phyloP scores from a whole-genome alignment of 257 asterid species.

The Lantana camara region DNA sequence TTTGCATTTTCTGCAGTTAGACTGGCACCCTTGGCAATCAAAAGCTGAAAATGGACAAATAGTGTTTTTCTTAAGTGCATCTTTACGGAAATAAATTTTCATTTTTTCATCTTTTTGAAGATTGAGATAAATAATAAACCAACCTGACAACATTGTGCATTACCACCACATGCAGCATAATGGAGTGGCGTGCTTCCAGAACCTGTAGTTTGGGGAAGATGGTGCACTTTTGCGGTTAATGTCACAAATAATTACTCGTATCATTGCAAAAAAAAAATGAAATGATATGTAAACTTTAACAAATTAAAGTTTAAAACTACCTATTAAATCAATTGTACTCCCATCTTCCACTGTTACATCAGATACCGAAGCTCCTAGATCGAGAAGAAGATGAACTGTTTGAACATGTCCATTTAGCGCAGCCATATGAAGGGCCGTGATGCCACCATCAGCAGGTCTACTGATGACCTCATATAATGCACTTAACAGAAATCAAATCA shows the following conservation, averaged over 20 bases:
- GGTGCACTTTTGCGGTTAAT: too few relatives aligned
- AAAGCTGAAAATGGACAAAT: constrained; percentile 54
- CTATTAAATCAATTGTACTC: constrained; percentile 78
- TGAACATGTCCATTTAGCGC: constrained; percentile 80
- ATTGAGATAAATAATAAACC: constrained; percentile 20
- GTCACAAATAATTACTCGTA: too few relatives aligned
- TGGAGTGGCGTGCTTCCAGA: constrained; percentile 95
- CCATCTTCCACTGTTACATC: constrained; percentile 68
- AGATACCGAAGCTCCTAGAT: constrained; percentile 72
- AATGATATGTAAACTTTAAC: too few relatives aligned
- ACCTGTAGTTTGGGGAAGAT: constrained; percentile 52
- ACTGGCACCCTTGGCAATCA: constrained; percentile 75
- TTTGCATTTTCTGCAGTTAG: constrained; percentile 63
- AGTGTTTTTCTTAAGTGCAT: not conserved
- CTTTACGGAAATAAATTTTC: too few relatives aligned
- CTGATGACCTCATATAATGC: constrained; percentile 60
- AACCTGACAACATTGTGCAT: constrained; percentile 84
- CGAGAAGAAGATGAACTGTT: constrained; percentile 74
- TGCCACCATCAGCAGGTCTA: constrained; percentile 86
- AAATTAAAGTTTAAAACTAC: too few relatives aligned
- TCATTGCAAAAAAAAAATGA: too few relatives aligned
- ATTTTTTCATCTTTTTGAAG: too few relatives aligned
- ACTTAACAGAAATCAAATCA: constrained; percentile 38
- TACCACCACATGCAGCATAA: constrained; percentile 94
- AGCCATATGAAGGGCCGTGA: constrained; percentile 94